Evolutionary conservation across 2,329 filamentous ascomycete genomes (phyloP).

Genomic region (Cladosporium sp.): DNA sequence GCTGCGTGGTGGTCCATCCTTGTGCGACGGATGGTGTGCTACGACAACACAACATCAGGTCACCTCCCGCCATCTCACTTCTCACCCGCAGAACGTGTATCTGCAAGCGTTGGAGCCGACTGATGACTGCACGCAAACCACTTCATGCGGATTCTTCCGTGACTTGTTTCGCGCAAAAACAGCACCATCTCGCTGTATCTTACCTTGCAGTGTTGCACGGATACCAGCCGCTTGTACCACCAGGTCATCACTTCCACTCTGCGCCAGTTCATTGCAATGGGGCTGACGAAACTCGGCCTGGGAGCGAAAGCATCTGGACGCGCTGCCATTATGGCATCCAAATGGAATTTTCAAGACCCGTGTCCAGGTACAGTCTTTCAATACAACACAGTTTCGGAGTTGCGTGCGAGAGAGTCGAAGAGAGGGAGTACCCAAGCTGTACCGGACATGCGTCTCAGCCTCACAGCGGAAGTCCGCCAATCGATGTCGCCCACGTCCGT

Average conservation of each 20-base stretch:
- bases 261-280: neutral
- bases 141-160: neutral
- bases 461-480: conserved; percentile 6
- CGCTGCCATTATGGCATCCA: neutral
- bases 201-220: conserved; percentile 3
- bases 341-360: neutral
- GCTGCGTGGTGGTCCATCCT: neutral
- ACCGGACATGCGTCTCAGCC: conserved; percentile 12
- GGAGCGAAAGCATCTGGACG: neutral
- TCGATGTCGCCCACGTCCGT: neutral
- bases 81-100: neutral
- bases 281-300: neutral
- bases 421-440: neutral
- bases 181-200: neutral
- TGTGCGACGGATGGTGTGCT: neutral
- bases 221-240: conserved; percentile 18
- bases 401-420: neutral
- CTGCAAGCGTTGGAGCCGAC: neutral
- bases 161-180: neutral
- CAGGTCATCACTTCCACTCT: neutral
- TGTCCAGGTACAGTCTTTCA: neutral
- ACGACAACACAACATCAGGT: neutral
- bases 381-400: neutral
- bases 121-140: conserved; percentile 2
- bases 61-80: neutral